Evolutionary conservation across 805 yeast genomes (phyloP).

Genomic region (Saccharomyces cerevisiae): DNA sequence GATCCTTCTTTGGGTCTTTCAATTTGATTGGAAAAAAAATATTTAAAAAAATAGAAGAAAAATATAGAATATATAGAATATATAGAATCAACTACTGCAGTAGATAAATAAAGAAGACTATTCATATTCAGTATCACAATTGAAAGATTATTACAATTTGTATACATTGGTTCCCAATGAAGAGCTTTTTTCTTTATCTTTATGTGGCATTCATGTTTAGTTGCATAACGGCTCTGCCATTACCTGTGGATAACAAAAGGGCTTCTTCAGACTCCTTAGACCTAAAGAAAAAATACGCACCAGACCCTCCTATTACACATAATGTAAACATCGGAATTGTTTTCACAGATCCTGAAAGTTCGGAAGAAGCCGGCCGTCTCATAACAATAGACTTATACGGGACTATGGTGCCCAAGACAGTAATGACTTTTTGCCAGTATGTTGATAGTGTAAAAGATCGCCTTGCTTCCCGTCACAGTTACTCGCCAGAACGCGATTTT

Average conservation of each 20-base stretch:
- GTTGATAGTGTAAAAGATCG: constrained; percentile 20
- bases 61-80: not conserved
- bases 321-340: constrained; percentile 21
- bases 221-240: not conserved
- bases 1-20: not conserved
- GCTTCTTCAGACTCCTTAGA: not conserved
- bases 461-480: not conserved
- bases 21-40: not conserved
- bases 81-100: not conserved
- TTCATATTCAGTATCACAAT: not conserved
- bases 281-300: constrained; percentile 16
- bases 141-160: not conserved
- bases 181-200: not conserved
- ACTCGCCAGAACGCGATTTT: constrained; percentile 32
- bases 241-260: not conserved
- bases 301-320: constrained; percentile 30
- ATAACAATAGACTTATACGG: constrained; percentile 59
- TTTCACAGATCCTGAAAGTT: constrained; percentile 15
- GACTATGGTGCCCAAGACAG: constrained; percentile 55
- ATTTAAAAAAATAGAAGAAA: not conserved
- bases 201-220: not conserved
- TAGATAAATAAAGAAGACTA: not conserved
- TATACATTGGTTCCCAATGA: not conserved
- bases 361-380: constrained; percentile 14
- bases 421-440: constrained; percentile 46